Evolutionary conservation across 2,329 filamentous ascomycete genomes (phyloP).

Genomic region (Akanthomyces uredinophilus): DNA sequence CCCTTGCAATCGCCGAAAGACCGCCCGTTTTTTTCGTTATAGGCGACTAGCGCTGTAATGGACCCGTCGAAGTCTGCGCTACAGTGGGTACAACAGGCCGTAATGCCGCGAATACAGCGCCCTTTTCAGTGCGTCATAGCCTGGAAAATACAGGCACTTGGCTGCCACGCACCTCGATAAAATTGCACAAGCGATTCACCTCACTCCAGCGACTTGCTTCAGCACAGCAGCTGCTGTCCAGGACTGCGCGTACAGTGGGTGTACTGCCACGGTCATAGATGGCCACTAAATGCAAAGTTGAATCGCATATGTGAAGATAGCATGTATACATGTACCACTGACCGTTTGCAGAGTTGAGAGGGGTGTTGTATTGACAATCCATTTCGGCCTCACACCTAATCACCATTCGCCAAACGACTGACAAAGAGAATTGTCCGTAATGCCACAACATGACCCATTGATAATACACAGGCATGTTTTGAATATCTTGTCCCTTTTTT

Average conservation of each 20-base stretch:
- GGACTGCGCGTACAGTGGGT: too few relatives aligned
- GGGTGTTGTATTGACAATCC: conserved; percentile 9
- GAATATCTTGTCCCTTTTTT: background rate
- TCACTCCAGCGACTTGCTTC: background rate
- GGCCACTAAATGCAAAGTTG: too few relatives aligned
- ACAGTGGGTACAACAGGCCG: background rate
- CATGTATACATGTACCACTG: too few relatives aligned
- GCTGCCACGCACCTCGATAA: background rate
- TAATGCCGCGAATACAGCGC: background rate
- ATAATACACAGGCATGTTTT: conserved; percentile 8
- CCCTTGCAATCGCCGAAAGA: background rate
- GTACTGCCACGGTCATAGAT: too few relatives aligned
- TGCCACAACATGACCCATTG: background rate
- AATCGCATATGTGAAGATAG: too few relatives aligned
- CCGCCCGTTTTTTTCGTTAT: background rate
- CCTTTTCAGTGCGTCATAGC: background rate
- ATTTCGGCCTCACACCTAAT: background rate
- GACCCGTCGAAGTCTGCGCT: background rate
- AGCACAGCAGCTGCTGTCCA: background rate
- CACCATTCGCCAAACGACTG: background rate
- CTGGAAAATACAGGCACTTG: background rate
- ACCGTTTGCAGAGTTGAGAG: background rate
- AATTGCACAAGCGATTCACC: background rate
- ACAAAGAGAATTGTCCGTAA: background rate
- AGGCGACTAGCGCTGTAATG: background rate